Evolutionary conservation across 2,329 filamentous ascomycete species (phyloP).

Genomic region (Trichoderma simmonsii): DNA sequence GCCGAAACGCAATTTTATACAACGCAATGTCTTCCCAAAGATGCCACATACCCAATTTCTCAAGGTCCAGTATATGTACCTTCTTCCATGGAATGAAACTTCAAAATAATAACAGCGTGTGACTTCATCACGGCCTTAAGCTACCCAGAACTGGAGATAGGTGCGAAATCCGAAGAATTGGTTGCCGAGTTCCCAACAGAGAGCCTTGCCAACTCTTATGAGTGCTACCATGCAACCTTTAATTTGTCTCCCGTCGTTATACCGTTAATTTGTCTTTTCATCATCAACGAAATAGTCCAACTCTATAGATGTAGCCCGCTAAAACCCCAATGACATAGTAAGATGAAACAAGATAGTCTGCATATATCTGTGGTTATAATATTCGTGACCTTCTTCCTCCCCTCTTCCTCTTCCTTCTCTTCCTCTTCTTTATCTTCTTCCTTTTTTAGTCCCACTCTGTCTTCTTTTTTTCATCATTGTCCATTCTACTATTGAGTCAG

Average conservation of each 20-base stretch:
- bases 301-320: not conserved
- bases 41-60: fast-evolving
- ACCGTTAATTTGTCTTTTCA: not conserved
- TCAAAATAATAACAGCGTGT: not conserved
- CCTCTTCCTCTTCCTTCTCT: not conserved
- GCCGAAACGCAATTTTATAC: not conserved
- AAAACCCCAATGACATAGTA: not conserved
- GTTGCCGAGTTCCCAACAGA: not conserved
- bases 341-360: not conserved
- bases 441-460: not conserved
- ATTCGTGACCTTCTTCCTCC: not conserved
- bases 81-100: not conserved
- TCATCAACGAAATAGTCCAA: not conserved
- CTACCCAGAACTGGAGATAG: not conserved
- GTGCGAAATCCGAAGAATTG: not conserved
- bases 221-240: not conserved
- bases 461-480: not conserved
- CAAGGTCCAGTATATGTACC: fast-evolving
- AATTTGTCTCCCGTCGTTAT: not conserved
- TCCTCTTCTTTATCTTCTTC: too few species aligned
- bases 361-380: not conserved
- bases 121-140: not conserved
- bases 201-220: not conserved
- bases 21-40: not conserved
- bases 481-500: not conserved